Conservation (phyloP, 1,284 basidiomycete species). For the Earliella scabrosa region DNA sequence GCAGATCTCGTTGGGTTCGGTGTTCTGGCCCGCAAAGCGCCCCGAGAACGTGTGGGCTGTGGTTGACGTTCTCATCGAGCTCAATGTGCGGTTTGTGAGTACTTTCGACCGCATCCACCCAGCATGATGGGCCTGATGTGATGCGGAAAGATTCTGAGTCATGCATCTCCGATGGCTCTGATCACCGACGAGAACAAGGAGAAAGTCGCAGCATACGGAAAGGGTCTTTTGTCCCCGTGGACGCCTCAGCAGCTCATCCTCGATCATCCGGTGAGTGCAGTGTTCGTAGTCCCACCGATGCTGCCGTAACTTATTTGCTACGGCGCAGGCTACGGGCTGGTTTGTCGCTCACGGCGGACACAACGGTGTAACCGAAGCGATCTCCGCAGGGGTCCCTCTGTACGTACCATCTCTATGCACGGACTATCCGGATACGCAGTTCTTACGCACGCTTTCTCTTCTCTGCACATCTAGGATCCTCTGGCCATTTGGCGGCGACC, state of each 20-base stretch:
- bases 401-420: neutral
- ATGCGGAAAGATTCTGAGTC: slow-evolving; percentile 22
- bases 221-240: slow-evolving; percentile 4
- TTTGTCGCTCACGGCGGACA: slow-evolving; percentile 29
- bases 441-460: neutral
- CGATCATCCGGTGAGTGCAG: neutral
- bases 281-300: neutral
- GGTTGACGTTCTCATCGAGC: slow-evolving; percentile 21
- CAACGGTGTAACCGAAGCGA: slow-evolving; percentile 24
- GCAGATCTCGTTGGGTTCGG: slow-evolving; percentile 24
- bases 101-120: too few species aligned
- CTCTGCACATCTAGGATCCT: slow-evolving; percentile 4
- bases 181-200: slow-evolving; percentile 5
- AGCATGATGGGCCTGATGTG: neutral
- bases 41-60: slow-evolving; percentile 17
- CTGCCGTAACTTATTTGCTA: neutral
- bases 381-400: slow-evolving; percentile 22
- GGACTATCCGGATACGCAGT: too few species aligned
- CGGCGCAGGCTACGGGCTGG: slow-evolving; percentile 19
- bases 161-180: slow-evolving; percentile 15
- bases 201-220: neutral
- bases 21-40: slow-evolving; percentile 19
- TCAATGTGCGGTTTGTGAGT: slow-evolving; percentile 2
- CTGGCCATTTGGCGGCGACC: slow-evolving; percentile 33
- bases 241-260: slow-evolving; percentile 7